phyloP scores from a whole-genome alignment of 192 early-diverging fungal genomes.

The Linnemannia hyalina region DNA sequence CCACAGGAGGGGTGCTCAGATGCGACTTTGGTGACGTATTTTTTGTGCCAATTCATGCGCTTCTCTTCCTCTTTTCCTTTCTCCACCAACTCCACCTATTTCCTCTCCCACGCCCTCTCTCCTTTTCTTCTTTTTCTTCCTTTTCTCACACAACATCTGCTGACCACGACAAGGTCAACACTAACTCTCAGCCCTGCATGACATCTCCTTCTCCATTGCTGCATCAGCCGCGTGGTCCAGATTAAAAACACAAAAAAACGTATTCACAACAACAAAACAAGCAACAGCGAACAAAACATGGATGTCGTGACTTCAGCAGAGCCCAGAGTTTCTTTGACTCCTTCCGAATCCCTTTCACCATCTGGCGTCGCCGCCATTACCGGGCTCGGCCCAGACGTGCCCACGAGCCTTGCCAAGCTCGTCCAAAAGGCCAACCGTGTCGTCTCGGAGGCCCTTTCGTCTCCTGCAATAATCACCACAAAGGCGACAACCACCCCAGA shows the following conservation, averaged over 20 bases:
- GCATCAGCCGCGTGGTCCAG: neutral
- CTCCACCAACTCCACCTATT: neutral
- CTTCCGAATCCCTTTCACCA: too few relatives aligned
- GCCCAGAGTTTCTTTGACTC: too few relatives aligned
- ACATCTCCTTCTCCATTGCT: neutral
- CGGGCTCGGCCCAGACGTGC: neutral
- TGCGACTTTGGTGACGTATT: too few relatives aligned
- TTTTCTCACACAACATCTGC: neutral
- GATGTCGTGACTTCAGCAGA: too few relatives aligned
- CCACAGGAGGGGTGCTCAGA: too few relatives aligned
- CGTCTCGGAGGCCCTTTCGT: neutral
- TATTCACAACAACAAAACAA: too few relatives aligned
- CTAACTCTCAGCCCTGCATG: neutral
- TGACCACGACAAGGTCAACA: slow-evolving; percentile 3
- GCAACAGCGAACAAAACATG: too few relatives aligned
- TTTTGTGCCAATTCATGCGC: too few relatives aligned
- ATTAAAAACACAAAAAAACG: neutral
- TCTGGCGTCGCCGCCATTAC: too few relatives aligned
- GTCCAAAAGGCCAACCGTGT: neutral
- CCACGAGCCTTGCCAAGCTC: neutral
- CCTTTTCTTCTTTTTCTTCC: too few relatives aligned
- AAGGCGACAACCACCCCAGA: neutral
- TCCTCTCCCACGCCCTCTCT: neutral
- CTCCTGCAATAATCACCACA: neutral
- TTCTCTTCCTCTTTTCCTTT: too few relatives aligned